Conservation (phyloP, 768 basidiomycete genomes). For the Termitomyces sp. region DNA sequence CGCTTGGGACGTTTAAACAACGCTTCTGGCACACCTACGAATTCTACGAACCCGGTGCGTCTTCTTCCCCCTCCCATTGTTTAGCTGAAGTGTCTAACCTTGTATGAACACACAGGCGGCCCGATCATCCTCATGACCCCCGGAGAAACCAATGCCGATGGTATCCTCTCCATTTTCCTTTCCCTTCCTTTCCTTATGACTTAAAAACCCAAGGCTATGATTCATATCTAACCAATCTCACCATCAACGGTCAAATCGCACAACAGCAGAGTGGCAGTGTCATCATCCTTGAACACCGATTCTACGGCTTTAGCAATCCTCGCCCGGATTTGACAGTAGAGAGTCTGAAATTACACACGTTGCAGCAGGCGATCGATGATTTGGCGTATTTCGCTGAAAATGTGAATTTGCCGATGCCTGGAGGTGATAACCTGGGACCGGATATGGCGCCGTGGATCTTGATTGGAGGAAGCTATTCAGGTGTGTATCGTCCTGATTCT, state of each 20-base stretch:
- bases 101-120: conserved; percentile 35
- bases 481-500: conserved; percentile 20
- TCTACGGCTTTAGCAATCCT: conserved; percentile 73
- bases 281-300: conserved; percentile 69
- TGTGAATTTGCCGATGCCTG: conserved; percentile 64
- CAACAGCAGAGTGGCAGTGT: conserved; percentile 63
- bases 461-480: conserved; percentile 50
- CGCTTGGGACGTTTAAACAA: conserved; percentile 70
- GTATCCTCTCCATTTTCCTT: conserved; percentile 24
- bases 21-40: conserved; percentile 71
- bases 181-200: neutral
- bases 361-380: conserved; percentile 75
- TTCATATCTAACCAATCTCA: conserved; percentile 60
- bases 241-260: conserved; percentile 61
- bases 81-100: conserved; percentile 1
- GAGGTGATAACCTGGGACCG: conserved; percentile 57
- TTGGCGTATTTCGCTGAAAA: conserved; percentile 67
- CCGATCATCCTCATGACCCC: conserved; percentile 66
- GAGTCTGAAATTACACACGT: conserved; percentile 58
- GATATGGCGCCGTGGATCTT: conserved; percentile 48
- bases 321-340: conserved; percentile 53
- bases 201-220: conserved; percentile 31
- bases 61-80: neutral
- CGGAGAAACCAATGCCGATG: conserved; percentile 58
- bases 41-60: conserved; percentile 53